Evolutionary conservation across 495 filamentous ascomycete species (phyloP).

Genomic region (Astrothelium macrocarpum): DNA sequence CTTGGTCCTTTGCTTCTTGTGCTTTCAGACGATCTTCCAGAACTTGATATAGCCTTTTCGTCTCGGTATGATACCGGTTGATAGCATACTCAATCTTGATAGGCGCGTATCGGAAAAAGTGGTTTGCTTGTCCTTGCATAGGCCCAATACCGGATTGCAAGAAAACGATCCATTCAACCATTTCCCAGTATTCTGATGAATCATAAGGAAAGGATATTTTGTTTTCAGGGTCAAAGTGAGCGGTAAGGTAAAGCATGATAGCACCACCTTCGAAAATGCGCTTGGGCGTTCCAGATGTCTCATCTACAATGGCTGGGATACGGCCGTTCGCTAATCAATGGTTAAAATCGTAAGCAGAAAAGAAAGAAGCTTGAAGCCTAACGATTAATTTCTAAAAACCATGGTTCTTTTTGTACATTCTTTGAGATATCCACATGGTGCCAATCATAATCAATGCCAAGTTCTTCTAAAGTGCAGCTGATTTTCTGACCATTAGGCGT

Average conservation of each 20-base stretch:
- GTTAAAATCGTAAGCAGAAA: background rate
- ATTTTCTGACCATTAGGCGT: slow-evolving; percentile 25
- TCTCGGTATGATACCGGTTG: slow-evolving; percentile 66
- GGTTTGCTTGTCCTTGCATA: slow-evolving; percentile 79
- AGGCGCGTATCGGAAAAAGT: slow-evolving; percentile 73
- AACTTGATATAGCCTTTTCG: slow-evolving; percentile 63
- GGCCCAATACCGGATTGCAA: slow-evolving; percentile 64
- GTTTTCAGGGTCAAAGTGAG: slow-evolving; percentile 38
- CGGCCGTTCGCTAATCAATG: slow-evolving; percentile 17
- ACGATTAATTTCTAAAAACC: slow-evolving; percentile 25
- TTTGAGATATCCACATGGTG: slow-evolving; percentile 21
- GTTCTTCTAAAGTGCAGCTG: slow-evolving; percentile 19
- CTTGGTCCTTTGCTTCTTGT: background rate
- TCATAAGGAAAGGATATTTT: slow-evolving; percentile 38
- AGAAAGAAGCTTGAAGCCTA: background rate
- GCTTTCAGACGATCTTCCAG: slow-evolving; percentile 40
- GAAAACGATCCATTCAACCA: slow-evolving; percentile 40
- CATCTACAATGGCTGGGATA: slow-evolving; percentile 22
- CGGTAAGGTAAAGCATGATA: slow-evolving; percentile 40
- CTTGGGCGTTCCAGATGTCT: slow-evolving; percentile 17
- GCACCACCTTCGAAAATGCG: slow-evolving; percentile 42
- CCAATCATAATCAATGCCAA: slow-evolving; percentile 18
- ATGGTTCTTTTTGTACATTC: slow-evolving; percentile 21
- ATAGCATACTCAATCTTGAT: slow-evolving; percentile 73
- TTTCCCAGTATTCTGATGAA: slow-evolving; percentile 36